Conservation (phyloP, 2,329 filamentous ascomycete species). For the Zelopaecilomyces penicillatus region DNA sequence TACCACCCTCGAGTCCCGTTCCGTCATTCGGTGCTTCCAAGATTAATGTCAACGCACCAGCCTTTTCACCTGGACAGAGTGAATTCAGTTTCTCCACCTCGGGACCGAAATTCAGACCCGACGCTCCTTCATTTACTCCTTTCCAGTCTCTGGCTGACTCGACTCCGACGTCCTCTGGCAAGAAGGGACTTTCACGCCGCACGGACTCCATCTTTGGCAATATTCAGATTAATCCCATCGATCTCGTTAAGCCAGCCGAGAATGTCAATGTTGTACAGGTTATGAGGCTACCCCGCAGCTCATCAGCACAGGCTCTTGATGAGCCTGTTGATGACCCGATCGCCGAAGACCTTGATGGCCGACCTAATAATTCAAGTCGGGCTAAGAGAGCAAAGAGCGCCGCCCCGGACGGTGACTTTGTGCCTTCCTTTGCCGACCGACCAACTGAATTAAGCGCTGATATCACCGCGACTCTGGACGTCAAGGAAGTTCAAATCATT, state of each 20-base stretch:
- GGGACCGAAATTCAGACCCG: constrained; percentile 63
- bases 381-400: constrained; percentile 66
- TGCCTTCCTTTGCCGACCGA: constrained; percentile 64
- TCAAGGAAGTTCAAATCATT: constrained; percentile 15
- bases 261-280: constrained; percentile 81
- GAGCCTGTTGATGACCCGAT: constrained; percentile 10
- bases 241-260: constrained; percentile 57
- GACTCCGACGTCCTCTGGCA: constrained; percentile 35
- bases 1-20: constrained; percentile 17
- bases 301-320: constrained; percentile 24
- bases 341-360: constrained; percentile 42
- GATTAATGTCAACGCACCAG: constrained; percentile 62
- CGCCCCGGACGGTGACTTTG: constrained; percentile 59
- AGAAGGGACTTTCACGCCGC: constrained; percentile 32
- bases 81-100: constrained; percentile 62
- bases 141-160: constrained; percentile 38
- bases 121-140: constrained; percentile 70
- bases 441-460: constrained; percentile 17
- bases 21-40: constrained; percentile 32
- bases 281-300: constrained; percentile 53
- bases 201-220: constrained; percentile 58
- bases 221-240: constrained; percentile 53
- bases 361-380: constrained; percentile 55
- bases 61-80: constrained; percentile 60
- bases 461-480: constrained; percentile 11